These are phyloP conservation scores for Cyclospora cayetanensis DNA, from an alignment of 169 alveolate species.

Conservation along the genomic window DNA sequence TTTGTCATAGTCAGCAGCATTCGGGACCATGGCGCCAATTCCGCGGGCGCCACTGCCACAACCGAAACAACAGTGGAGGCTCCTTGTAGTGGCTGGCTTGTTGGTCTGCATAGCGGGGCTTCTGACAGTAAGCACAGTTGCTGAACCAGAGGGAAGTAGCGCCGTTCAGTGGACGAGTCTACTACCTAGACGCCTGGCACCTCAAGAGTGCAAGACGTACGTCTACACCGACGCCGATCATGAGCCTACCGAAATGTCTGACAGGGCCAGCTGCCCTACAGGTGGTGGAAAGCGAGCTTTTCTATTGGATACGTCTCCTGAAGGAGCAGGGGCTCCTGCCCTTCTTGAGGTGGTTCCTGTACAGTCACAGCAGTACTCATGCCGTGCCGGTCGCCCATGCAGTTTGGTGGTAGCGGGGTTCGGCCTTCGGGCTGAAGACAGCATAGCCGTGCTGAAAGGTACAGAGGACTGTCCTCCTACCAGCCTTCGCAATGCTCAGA, in stretches of 20 bases:
- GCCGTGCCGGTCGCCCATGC: constrained; percentile 25
- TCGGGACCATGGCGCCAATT: background rate
- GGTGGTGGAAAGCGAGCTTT: constrained; percentile 60
- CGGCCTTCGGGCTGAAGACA: constrained; percentile 47
- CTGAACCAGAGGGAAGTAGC: background rate
- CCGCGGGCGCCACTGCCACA: background rate
- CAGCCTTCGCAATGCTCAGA: constrained; percentile 9
- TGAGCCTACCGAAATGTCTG: constrained; percentile 47
- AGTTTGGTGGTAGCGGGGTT: constrained; percentile 63
- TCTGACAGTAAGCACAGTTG: background rate
- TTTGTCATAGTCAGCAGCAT: background rate
- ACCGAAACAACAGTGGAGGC: background rate
- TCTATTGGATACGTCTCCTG: constrained; percentile 21
- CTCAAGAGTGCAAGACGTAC: constrained; percentile 39
- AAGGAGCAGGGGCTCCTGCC: background rate
- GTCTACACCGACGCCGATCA: constrained; percentile 30
- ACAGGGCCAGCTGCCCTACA: constrained; percentile 44
- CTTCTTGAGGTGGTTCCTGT: constrained; percentile 57
- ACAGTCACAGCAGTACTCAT: constrained; percentile 22
- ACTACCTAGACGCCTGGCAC: background rate
- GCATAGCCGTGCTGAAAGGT: background rate
- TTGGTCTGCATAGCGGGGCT: background rate
- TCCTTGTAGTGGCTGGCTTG: background rate
- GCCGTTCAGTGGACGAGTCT: background rate
- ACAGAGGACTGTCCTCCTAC: constrained; percentile 52